phyloP scores from a whole-genome alignment of 768 basidiomycete species.

The button mushroom (Agaricus bisporus) region DNA sequence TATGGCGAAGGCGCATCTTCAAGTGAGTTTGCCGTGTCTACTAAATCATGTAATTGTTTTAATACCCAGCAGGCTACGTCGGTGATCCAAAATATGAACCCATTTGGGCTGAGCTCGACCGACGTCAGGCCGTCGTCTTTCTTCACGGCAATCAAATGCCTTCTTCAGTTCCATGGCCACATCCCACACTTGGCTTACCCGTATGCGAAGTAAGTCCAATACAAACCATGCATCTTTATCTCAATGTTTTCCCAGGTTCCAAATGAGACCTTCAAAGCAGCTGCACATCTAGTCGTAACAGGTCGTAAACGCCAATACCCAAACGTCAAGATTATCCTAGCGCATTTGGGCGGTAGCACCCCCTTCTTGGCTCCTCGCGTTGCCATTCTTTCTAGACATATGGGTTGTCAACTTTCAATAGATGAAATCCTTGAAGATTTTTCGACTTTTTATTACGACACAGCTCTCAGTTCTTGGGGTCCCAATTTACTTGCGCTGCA shows the following conservation, averaged over 20 bases:
- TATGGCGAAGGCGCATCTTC: constrained; percentile 52
- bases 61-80: constrained; percentile 46
- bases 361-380: constrained; percentile 63
- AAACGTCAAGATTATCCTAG: constrained; percentile 58
- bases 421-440: constrained; percentile 69
- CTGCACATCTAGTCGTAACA: constrained; percentile 69
- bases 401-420: constrained; percentile 60
- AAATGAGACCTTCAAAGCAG: constrained; percentile 79
- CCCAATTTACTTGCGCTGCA: constrained; percentile 46
- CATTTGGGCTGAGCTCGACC: constrained; percentile 67
- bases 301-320: constrained; percentile 59
- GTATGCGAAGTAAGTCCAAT: constrained; percentile 48
- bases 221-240: background rate
- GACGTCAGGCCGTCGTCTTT: constrained; percentile 56
- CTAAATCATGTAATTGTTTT: background rate
- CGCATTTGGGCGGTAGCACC: constrained; percentile 70
- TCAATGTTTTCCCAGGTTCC: constrained; percentile 48
- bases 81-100: constrained; percentile 59
- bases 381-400: constrained; percentile 58
- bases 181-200: constrained; percentile 60
- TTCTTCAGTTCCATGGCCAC: constrained; percentile 58
- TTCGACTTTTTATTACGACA: constrained; percentile 68
- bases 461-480: constrained; percentile 56
- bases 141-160: constrained; percentile 67
- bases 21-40: constrained; percentile 31